Evolutionary conservation across 805 yeast genomes (phyloP).

Genomic region (Maudiozyma bulderi): DNA sequence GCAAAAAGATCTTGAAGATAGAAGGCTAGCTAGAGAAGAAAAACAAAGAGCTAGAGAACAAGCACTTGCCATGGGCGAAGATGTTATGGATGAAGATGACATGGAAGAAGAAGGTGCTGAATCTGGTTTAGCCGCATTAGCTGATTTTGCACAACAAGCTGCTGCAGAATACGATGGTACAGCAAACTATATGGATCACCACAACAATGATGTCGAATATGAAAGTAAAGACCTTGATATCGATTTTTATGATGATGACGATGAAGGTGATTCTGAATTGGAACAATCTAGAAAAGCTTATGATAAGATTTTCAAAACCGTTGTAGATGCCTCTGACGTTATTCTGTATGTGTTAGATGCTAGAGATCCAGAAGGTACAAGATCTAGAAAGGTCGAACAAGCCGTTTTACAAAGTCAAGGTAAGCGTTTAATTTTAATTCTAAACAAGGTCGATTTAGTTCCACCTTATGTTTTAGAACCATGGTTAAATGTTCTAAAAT

Average conservation of each 20-base stretch:
- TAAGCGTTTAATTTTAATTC: slow-evolving; percentile 73
- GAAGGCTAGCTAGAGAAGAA: slow-evolving; percentile 41
- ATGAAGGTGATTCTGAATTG: slow-evolving; percentile 38
- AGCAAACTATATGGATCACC: slow-evolving; percentile 34
- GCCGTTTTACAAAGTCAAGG: slow-evolving; percentile 67
- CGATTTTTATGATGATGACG: slow-evolving; percentile 35
- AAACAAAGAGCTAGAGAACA: slow-evolving; percentile 33
- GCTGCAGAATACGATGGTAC: slow-evolving; percentile 59
- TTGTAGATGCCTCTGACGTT: slow-evolving; percentile 87
- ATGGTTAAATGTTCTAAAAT: slow-evolving; percentile 74
- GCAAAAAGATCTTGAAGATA: slow-evolving; percentile 46
- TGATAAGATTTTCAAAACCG: slow-evolving; percentile 88
- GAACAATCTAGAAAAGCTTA: slow-evolving; percentile 83
- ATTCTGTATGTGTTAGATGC: slow-evolving; percentile 91
- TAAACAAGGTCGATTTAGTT: slow-evolving; percentile 87
- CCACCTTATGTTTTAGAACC: slow-evolving; percentile 75
- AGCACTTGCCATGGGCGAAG: slow-evolving; percentile 31
- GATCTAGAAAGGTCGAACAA: slow-evolving; percentile 86
- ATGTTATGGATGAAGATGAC: slow-evolving; percentile 31
- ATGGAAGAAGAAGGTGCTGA: slow-evolving; percentile 35
- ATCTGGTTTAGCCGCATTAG: slow-evolving; percentile 67
- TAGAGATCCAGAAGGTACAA: slow-evolving; percentile 91
- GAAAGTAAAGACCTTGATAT: slow-evolving; percentile 44
- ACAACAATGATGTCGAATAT: slow-evolving; percentile 35
- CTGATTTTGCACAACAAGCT: slow-evolving; percentile 84